Evolutionary conservation across 2,329 filamentous ascomycete genomes (phyloP), one percentile per base, ranked within the genome.

Genomic region (Dactylella cylindrospora): DNA sequence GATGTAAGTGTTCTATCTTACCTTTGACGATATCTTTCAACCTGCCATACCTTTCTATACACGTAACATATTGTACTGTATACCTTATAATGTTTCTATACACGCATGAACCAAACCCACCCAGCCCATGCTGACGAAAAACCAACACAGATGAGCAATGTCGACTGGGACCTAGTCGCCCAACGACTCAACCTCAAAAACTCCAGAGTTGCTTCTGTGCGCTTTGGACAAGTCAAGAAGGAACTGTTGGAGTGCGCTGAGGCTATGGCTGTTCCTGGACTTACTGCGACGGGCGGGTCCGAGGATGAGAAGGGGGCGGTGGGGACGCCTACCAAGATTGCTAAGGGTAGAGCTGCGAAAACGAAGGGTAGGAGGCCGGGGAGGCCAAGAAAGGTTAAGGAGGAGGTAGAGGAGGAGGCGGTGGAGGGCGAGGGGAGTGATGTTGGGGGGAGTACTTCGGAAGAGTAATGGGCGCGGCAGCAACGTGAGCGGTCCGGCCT

Each of bases 211-310:
- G 55, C 55, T 2, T 43, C 47, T 5, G 28, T 31, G 10, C 33
- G 55, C 10, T 61, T 41, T 33, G 35, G 55, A 6, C 55, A 61
- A 19, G 55, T 53, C 13, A 61, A 53, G 22, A 61, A 61, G n/a
- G 55, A 61, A 20, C 41, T 61, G 3, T 29, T 52, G 13, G 36
- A 61, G 15, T 61, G 55, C 28, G 40, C 41, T 33, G 47, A 28
- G 29, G 36, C 40, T 8, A 33, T 40, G 40, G 33, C 22, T 15
- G 10, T 51, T n/a, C n/a, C n/a, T n/a, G n/a, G 7, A 36, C 15
- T 6, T 23, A 20, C 33, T 25, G 32, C 7, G 17, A 19, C 5
- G 26, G 20, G 12, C 19, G n/a, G n/a, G n/a, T n/a, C n/a, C n/a
- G n/a, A n/a, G n/a, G n/a, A n/a, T n/a, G 40, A 12, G 10, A 17